A percentile compares a stretch with the other conserved stretches of the same genome.
These are phyloP conservation scores for Edaphochlamys debaryana DNA, from an alignment of 139 green algal genomes.

Conservation along the genomic window DNA sequence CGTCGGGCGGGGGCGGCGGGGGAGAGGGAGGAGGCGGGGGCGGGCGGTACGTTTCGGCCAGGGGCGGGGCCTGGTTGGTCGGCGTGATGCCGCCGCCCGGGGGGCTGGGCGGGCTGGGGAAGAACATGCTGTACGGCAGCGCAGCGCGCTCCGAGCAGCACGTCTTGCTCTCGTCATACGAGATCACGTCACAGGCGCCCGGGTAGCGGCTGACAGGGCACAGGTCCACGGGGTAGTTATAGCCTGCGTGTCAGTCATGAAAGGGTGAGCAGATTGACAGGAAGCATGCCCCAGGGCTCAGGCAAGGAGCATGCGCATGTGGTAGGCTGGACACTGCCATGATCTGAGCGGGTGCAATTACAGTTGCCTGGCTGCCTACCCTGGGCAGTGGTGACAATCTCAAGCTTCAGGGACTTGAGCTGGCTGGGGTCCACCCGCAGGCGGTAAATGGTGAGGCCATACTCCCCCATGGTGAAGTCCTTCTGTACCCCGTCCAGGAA, in stretches of 20 bases:
- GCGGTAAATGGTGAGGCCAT: conserved; percentile 29
- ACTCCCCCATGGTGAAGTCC: no score
- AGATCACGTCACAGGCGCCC: conserved; percentile 50
- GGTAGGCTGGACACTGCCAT: no score
- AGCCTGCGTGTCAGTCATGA: no score
- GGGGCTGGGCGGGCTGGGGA: background rate
- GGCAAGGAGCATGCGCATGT: no score
- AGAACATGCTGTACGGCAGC: conserved; percentile 7
- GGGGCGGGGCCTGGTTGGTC: no score
- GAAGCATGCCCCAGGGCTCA: no score
- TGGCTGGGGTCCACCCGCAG: conserved; percentile 9
- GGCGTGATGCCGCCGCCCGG: no score
- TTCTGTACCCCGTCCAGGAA: no score
- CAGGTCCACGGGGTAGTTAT: conserved; percentile 13
- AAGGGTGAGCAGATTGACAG: no score
- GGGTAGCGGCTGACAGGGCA: conserved; percentile 36
- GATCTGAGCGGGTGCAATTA: no score
- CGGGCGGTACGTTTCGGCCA: no score
- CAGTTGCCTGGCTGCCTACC: no score
- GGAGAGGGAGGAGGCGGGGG: conserved; percentile 5
- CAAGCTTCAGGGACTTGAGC: background rate
- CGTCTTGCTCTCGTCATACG: conserved; percentile 37
- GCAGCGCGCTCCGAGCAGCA: conserved; percentile 51
- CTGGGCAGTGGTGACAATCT: background rate
- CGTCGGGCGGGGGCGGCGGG: conserved; percentile 44